Base-by-base conservation (phyloP, 306 rosid species). In the Abrus precatorius region DNA sequence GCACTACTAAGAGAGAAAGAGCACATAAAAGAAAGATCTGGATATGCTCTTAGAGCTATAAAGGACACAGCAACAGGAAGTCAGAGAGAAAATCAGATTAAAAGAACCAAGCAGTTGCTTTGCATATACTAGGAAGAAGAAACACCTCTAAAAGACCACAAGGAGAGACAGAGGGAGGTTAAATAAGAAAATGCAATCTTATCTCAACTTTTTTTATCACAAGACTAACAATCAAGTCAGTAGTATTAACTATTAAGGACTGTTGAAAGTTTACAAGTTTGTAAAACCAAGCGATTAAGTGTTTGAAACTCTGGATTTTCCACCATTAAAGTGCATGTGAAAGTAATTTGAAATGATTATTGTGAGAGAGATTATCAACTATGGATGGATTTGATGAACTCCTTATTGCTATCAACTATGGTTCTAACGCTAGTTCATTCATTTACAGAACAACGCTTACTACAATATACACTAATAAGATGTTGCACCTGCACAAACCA, bases 171-270 rank as follows among this genome's bases (percentile, higher is more conserved):
- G 29, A 57, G 45, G 28, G 47, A 52, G 32, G 33, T 50, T 49
- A 67, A 9, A 38, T 57, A 36, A 13, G n/a, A 55, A 33, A 68
- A 60, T 27, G 38, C 10, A 20, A 57, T 34, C 36, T 49, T 54
- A 29, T 49, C 62, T 28, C 66, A 62, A 62, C 41, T 62, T 72
- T 73, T 59, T 41, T 72, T 29, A 72, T 56, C 28, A 72, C 54
- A 60, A 54, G 53, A 29, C 32, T 50, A 52, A 29, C 20, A 57
- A 52, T 44, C 79, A 52, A 52, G 41, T 9, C 50, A 33, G 41
- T 33, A 63, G 56, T 50, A 62, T 20, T 20, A 20, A 20, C 20
- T 20, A 20, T 20, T 41, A 72, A 73, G 2, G 50, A 34, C n/a
- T 50, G 67, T 36, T 53, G 8, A 9, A 69, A 59, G 69, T 45